phyloP scores from a whole-genome alignment of 306 rosid species.

The Prunus mira region DNA sequence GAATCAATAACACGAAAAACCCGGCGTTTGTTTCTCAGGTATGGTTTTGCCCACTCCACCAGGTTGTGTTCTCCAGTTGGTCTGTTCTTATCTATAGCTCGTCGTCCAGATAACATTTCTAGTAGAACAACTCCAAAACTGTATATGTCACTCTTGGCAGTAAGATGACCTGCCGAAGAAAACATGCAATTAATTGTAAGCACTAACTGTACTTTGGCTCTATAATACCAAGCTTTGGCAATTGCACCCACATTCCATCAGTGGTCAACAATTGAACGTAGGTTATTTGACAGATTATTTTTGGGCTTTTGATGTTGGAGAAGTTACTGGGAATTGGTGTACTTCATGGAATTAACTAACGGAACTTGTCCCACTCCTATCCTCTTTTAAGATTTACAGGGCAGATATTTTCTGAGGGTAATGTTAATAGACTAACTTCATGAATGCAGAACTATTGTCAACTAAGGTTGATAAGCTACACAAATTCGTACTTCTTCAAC shows the following conservation, averaged over 20 bases:
- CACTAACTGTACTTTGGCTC: neutral
- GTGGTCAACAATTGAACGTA: neutral
- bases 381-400: neutral
- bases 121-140: slow-evolving; percentile 95
- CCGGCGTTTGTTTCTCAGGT: slow-evolving; percentile 55
- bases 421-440: neutral
- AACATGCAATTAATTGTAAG: slow-evolving; percentile 5
- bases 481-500: no score
- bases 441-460: neutral
- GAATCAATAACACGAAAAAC: slow-evolving; percentile 63
- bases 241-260: neutral
- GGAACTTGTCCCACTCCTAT: neutral
- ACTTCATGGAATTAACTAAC: neutral
- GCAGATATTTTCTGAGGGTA: neutral
- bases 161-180: slow-evolving; percentile 70
- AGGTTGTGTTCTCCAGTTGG: slow-evolving; percentile 88
- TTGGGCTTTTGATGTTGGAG: neutral
- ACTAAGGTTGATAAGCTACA: no score
- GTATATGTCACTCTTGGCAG: slow-evolving; percentile 80
- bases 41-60: slow-evolving; percentile 92
- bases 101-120: slow-evolving; percentile 82
- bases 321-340: neutral
- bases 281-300: neutral
- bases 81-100: slow-evolving; percentile 80
- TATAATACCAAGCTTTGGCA: neutral